A percentile compares a stretch with the other conserved stretches of the same genome.
phyloP scores from a whole-genome alignment of 2,329 filamentous ascomycete genomes.

The Beauveria asiatica region DNA sequence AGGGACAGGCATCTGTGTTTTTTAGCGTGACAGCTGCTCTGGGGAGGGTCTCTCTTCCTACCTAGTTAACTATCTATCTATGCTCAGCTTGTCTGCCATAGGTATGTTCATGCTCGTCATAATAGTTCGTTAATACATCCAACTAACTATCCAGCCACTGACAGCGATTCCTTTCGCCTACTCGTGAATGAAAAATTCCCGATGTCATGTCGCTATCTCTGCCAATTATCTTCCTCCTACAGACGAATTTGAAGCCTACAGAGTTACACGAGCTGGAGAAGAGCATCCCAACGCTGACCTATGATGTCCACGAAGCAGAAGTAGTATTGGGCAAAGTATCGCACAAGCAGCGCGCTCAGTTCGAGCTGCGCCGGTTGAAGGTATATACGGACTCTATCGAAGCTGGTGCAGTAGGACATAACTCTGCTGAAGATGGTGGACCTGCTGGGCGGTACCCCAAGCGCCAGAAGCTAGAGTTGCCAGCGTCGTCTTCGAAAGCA shows the following conservation, averaged over 20 bases:
- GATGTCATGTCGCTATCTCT: conserved; percentile 23
- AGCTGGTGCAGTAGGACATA: not conserved
- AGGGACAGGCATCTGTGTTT: no score
- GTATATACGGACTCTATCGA: conserved; percentile 43
- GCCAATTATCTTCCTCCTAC: conserved; percentile 65
- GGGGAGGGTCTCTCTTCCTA: not conserved
- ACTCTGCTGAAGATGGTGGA: not conserved
- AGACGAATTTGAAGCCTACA: conserved; percentile 56
- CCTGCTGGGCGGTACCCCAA: conserved; percentile 13
- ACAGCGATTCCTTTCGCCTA: not conserved
- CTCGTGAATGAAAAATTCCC: not conserved
- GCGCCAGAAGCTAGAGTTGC: conserved; percentile 14
- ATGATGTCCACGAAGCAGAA: conserved; percentile 61
- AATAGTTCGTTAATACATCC: not conserved
- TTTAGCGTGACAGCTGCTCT: no score
- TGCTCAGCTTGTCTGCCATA: no score
- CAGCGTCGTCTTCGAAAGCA: not conserved
- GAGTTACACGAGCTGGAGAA: conserved; percentile 58
- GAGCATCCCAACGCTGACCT: conserved; percentile 57
- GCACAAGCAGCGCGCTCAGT: conserved; percentile 59
- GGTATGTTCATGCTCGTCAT: no score
- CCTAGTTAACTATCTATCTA: no score
- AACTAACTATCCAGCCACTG: not conserved
- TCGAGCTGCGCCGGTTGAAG: conserved; percentile 66
- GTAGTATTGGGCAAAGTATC: conserved; percentile 67